Percentiles rank a stretch among this genome's conserved stretches.
Conservation (phyloP, 2,329 filamentous ascomycete species). For the Bimuria novae-zelandiae region DNA sequence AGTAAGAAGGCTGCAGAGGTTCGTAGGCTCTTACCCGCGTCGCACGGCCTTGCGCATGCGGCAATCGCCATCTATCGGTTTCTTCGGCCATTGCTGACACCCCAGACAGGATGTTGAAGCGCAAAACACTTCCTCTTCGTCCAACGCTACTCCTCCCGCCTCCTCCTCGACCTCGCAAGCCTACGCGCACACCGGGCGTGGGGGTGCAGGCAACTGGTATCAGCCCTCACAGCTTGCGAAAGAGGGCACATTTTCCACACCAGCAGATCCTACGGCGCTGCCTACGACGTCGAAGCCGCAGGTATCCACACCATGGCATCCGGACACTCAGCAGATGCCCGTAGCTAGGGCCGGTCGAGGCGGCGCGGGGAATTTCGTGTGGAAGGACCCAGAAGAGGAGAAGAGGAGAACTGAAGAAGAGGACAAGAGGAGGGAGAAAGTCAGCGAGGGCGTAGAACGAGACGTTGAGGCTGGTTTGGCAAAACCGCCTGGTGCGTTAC, state of each 20-base stretch:
- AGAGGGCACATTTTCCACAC: slow-evolving; percentile 45
- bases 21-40: slow-evolving; percentile 2
- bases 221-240: slow-evolving; percentile 46
- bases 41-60: background rate
- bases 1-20: slow-evolving; percentile 39
- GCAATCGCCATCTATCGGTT: background rate
- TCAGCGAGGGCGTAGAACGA: slow-evolving; percentile 46
- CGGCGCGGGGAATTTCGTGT: slow-evolving; percentile 55
- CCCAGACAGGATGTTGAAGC: slow-evolving; percentile 46
- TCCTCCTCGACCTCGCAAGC: slow-evolving; percentile 31
- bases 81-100: background rate
- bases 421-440: slow-evolving; percentile 33
- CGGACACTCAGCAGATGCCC: slow-evolving; percentile 39
- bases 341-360: slow-evolving; percentile 47
- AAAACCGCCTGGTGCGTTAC: slow-evolving; percentile 46
- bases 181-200: slow-evolving; percentile 52
- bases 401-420: slow-evolving; percentile 27
- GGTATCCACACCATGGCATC: slow-evolving; percentile 42
- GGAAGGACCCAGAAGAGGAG: slow-evolving; percentile 43
- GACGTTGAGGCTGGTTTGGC: slow-evolving; percentile 48
- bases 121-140: slow-evolving; percentile 23
- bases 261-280: slow-evolving; percentile 33
- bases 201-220: slow-evolving; percentile 55
- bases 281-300: slow-evolving; percentile 33
- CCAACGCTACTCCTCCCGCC: slow-evolving; percentile 15